Percentiles rank a stretch among this genome's conserved stretches.
Conservation (phyloP, 1,139 yeast species). For the Entelexis sorbosivorans region DNA sequence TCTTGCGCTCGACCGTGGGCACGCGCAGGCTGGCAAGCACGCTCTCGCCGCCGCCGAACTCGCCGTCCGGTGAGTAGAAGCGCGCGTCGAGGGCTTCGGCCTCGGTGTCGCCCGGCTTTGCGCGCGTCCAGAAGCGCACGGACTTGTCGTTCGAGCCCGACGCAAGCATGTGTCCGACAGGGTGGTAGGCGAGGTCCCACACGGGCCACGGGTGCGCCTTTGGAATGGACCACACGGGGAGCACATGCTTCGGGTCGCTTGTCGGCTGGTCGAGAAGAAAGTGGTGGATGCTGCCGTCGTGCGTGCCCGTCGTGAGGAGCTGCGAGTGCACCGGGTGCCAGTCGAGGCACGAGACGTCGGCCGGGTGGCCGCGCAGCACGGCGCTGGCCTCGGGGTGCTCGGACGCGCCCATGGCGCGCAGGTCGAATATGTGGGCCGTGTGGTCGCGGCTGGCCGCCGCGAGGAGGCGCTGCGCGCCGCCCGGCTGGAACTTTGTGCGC, state of each 20-base stretch:
- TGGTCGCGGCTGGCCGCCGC: constrained; percentile 86
- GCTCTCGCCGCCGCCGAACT: constrained; percentile 7
- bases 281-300: constrained; percentile 77
- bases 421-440: constrained; percentile 76
- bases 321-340: constrained; percentile 91
- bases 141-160: constrained; percentile 92
- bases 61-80: constrained; percentile 10
- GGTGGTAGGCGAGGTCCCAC: constrained; percentile 83
- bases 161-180: constrained; percentile 80
- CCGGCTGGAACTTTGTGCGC: constrained; percentile 61
- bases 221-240: constrained; percentile 45
- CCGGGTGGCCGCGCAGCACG: constrained; percentile 65
- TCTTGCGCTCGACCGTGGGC: constrained; percentile 4
- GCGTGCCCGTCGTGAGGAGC: constrained; percentile 73
- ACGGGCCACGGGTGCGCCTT: constrained; percentile 92
- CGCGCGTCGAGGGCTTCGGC: constrained; percentile 25
- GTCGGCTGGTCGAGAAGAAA: constrained; percentile 51
- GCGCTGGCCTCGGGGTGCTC: constrained; percentile 22
- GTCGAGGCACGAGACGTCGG: constrained; percentile 72
- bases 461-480: constrained; percentile 55
- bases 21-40: constrained; percentile 5
- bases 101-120: constrained; percentile 79
- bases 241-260: constrained; percentile 26
- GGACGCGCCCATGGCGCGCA: constrained; percentile 34
- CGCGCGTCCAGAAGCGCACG: constrained; percentile 90